Percentiles rank a stretch among this genome's conserved stretches.
Evolutionary conservation across 345 rosid species (phyloP).

Genomic region (Heritiera littoralis): DNA sequence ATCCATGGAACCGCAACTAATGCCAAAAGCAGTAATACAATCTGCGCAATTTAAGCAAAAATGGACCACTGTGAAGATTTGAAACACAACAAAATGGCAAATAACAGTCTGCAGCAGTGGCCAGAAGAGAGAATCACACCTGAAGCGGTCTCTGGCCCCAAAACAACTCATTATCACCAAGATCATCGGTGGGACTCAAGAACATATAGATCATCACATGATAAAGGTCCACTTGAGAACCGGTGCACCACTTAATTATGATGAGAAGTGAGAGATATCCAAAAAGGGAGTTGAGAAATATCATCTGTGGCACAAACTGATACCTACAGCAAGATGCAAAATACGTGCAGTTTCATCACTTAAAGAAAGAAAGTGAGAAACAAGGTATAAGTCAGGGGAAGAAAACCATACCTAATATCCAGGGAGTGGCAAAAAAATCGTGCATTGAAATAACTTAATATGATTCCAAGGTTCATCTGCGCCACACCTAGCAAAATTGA

Average conservation of each 20-base stretch:
- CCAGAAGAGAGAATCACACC: constrained; percentile 41
- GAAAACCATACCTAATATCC: constrained; percentile 66
- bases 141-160: constrained; percentile 96
- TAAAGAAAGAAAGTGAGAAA: constrained; percentile 12
- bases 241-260: constrained; percentile 94
- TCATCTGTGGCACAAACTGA: constrained; percentile 96
- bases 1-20: constrained; percentile 93
- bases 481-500: constrained; percentile 85
- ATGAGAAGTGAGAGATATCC: constrained; percentile 95
- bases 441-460: constrained; percentile 89
- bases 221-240: constrained; percentile 97
- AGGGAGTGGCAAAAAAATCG: constrained; percentile 67
- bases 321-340: constrained; percentile 55
- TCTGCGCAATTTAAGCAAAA: constrained; percentile 57
- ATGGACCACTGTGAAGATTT: constrained; percentile 18
- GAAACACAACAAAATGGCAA: constrained; percentile 22
- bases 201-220: constrained; percentile 99
- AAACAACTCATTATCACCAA: constrained; percentile 86
- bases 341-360: constrained; percentile 25
- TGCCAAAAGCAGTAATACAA: constrained; percentile 74
- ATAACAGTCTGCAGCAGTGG: constrained; percentile 16
- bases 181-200: constrained; percentile 89
- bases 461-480: constrained; percentile 93
- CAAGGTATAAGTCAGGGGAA: constrained; percentile 8
- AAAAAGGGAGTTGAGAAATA: constrained; percentile 89